Percentiles rank a stretch among this genome's conserved stretches.
These are phyloP conservation scores for Leccinum disarticulatum DNA, from an alignment of 768 basidiomycete genomes.

Conservation along the genomic window DNA sequence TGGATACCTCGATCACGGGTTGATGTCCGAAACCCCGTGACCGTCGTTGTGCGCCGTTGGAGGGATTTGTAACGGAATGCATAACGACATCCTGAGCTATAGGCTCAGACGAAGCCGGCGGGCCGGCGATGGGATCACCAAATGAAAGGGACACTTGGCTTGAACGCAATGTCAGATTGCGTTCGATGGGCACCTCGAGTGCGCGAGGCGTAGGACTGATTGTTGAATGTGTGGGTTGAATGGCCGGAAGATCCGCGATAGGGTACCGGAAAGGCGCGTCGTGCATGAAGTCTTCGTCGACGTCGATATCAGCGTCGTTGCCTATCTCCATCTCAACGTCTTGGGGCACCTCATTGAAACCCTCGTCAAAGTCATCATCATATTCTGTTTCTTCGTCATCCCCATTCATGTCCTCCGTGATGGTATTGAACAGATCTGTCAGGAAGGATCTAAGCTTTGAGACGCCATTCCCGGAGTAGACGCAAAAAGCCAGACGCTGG, in stretches of 20 bases:
- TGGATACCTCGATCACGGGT: slow-evolving; percentile 62
- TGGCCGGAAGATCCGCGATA: slow-evolving; percentile 7
- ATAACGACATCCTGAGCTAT: slow-evolving; percentile 29
- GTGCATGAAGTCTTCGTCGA: slow-evolving; percentile 44
- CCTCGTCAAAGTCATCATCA: slow-evolving; percentile 45
- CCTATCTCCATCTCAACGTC: slow-evolving; percentile 36
- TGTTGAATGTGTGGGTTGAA: slow-evolving; percentile 16
- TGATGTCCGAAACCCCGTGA: slow-evolving; percentile 45
- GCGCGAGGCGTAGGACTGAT: slow-evolving; percentile 12
- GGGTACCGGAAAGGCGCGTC: slow-evolving; percentile 32
- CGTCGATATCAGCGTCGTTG: slow-evolving; percentile 42
- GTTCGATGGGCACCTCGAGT: slow-evolving; percentile 33
- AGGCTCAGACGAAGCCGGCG: slow-evolving; percentile 6
- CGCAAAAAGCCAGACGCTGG: slow-evolving; percentile 90
- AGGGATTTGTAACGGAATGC: slow-evolving; percentile 34
- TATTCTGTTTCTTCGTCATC: slow-evolving; percentile 69
- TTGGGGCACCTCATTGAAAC: slow-evolving; percentile 31
- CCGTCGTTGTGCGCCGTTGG: slow-evolving; percentile 40
- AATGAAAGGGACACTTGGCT: slow-evolving; percentile 15
- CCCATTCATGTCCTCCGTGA: slow-evolving; percentile 66
- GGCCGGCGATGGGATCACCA: slow-evolving; percentile 2
- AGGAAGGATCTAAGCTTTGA: slow-evolving; percentile 77
- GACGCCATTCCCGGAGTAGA: slow-evolving; percentile 93
- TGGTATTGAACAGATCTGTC: slow-evolving; percentile 70
- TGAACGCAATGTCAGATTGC: slow-evolving; percentile 26